Percentiles rank a stretch among this genome's conserved stretches.
phyloP scores from a whole-genome alignment of 176 grass and related monocot genomes.

The Musa schizocarpa region DNA sequence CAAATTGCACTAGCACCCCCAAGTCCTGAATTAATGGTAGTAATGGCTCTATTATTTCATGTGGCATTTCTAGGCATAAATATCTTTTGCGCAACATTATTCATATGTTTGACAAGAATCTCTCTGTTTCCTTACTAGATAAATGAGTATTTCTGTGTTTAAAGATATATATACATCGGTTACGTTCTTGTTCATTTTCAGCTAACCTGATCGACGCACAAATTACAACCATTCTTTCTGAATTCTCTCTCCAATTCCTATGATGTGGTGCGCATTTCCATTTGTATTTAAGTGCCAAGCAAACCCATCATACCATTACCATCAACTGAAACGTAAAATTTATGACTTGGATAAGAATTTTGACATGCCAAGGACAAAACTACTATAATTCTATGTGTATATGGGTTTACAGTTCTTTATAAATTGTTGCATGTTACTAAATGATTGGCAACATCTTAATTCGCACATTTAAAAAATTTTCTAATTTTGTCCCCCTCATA shows the following conservation, averaged over 20 bases:
- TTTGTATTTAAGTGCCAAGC: no score
- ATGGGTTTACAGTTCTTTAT: no score
- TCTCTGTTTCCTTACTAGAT: not conserved
- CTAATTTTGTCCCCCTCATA: no score
- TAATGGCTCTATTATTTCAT: not conserved
- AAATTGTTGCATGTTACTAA: no score
- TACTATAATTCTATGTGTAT: no score
- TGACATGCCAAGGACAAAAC: no score
- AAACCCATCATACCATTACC: no score
- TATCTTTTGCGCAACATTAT: not conserved
- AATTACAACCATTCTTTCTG: not conserved
- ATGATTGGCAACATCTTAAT: no score
- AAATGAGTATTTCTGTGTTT: not conserved
- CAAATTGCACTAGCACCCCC: conserved; percentile 39
- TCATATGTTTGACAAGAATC: not conserved
- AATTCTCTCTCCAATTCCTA: not conserved
- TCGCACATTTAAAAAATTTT: no score
- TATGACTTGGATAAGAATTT: no score
- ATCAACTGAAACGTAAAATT: no score
- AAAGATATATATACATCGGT: not conserved
- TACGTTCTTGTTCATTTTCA: not conserved
- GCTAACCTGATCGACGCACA: not conserved
- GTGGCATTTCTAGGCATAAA: not conserved
- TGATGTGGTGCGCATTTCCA: no score
- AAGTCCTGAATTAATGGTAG: conserved; percentile 31